Conservation (phyloP, 345 rosid species). For the Hibiscus tridactylites region DNA sequence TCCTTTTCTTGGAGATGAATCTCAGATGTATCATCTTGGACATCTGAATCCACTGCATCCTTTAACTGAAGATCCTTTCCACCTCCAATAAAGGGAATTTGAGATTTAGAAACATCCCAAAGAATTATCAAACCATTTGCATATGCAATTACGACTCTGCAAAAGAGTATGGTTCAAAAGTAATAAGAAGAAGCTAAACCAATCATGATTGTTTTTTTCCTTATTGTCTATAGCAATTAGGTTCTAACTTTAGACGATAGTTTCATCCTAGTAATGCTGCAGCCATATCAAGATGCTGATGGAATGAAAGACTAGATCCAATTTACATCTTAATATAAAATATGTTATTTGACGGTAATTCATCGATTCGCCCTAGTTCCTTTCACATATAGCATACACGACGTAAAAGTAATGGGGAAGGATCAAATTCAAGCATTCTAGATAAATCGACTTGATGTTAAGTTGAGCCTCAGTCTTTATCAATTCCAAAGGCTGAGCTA, state of each 20-base stretch:
- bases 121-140: constrained; percentile 52
- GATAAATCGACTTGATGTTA: not conserved
- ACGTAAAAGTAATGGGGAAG: not conserved
- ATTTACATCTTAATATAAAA: not conserved
- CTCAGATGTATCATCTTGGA: constrained; percentile 21
- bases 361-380: not conserved
- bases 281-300: not conserved
- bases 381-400: not conserved
- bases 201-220: not conserved
- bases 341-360: not conserved
- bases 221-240: not conserved
- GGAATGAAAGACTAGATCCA: not conserved
- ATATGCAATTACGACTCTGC: constrained; percentile 64
- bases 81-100: constrained; percentile 47
- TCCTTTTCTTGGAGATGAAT: constrained; percentile 39
- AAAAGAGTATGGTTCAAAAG: constrained; percentile 11
- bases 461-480: constrained; percentile 2
- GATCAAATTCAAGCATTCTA: not conserved
- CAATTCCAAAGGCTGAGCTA: not conserved
- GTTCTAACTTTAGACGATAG: not conserved
- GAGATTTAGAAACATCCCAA: constrained; percentile 55
- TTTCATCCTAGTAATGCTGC: not conserved
- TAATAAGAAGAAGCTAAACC: not conserved
- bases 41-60: constrained; percentile 24
- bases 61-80: constrained; percentile 51